These are phyloP conservation scores for Alternaria sp. DNA, from an alignment of 2,329 filamentous ascomycete genomes.

Conservation along the genomic window DNA sequence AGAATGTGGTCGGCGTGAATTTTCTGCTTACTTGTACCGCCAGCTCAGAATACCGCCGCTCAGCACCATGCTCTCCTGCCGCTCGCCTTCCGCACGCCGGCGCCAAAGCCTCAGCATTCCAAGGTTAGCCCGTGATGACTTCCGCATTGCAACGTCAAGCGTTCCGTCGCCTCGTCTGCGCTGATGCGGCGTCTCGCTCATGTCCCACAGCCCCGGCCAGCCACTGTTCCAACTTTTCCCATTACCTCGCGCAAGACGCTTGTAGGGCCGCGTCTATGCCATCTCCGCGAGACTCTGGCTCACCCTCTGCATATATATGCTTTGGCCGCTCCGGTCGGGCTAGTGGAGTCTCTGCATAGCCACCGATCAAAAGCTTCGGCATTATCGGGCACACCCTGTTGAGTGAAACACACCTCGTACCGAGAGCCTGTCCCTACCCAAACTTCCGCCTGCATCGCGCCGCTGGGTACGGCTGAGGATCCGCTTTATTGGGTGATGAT, in stretches of 20 bases:
- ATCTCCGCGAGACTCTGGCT: not conserved
- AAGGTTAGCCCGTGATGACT: slow-evolving; percentile 3
- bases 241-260: not conserved
- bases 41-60: not conserved
- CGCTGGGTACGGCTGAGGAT: slow-evolving; percentile 5
- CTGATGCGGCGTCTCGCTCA: slow-evolving; percentile 24
- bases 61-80: not conserved
- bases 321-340: slow-evolving; percentile 5
- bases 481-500: slow-evolving; percentile 8
- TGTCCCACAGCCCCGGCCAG: slow-evolving; percentile 20
- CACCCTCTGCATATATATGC: not conserved
- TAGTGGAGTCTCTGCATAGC: slow-evolving; percentile 11
- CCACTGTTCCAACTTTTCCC: slow-evolving; percentile 2
- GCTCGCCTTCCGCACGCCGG: not conserved
- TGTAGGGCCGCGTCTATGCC: not conserved
- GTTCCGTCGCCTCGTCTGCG: slow-evolving; percentile 22
- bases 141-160: slow-evolving; percentile 17
- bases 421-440: slow-evolving; percentile 9
- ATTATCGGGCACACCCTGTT: slow-evolving; percentile 16
- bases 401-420: slow-evolving; percentile 21
- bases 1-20: not conserved
- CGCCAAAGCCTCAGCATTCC: slow-evolving; percentile 2
- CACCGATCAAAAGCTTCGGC: slow-evolving; percentile 17
- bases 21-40: not conserved
- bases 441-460: slow-evolving; percentile 3